phyloP scores from a whole-genome alignment of 768 basidiomycete species.

The Sarcodon aspratus region DNA sequence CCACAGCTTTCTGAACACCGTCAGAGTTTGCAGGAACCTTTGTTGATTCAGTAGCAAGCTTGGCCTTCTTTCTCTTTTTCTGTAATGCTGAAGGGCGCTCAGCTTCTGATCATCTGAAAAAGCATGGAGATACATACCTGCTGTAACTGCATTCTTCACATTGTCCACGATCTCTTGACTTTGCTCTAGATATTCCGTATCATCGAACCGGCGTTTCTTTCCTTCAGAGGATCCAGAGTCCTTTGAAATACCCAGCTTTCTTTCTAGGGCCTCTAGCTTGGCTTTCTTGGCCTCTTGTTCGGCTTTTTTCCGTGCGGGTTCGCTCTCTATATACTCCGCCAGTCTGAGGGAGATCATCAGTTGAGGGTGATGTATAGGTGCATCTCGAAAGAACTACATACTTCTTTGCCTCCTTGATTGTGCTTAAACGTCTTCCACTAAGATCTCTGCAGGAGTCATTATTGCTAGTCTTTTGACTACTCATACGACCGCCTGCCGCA shows the following conservation, averaged over 20 bases:
- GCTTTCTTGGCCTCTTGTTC: slow-evolving; percentile 66
- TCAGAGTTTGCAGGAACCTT: too few species aligned
- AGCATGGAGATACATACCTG: slow-evolving; percentile 37
- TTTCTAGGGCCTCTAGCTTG: slow-evolving; percentile 79
- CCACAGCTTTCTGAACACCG: too few species aligned
- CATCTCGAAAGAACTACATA: slow-evolving; percentile 22
- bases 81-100: slow-evolving; percentile 35
- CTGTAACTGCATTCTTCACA: slow-evolving; percentile 83
- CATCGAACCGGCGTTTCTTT: slow-evolving; percentile 85
- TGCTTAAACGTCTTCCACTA: slow-evolving; percentile 80
- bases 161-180: slow-evolving; percentile 83
- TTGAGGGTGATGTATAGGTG: neutral
- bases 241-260: slow-evolving; percentile 58
- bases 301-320: slow-evolving; percentile 71
- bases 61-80: slow-evolving; percentile 70
- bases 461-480: slow-evolving; percentile 88
- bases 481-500: slow-evolving; percentile 97
- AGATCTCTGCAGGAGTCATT: slow-evolving; percentile 93
- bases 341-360: slow-evolving; percentile 33
- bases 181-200: slow-evolving; percentile 86
- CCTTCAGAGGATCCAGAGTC: slow-evolving; percentile 39
- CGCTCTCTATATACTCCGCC: slow-evolving; percentile 77
- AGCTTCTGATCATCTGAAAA: slow-evolving; percentile 8
- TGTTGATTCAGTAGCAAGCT: slow-evolving; percentile 8
- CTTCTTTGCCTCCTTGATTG: slow-evolving; percentile 95